phyloP scores from a whole-genome alignment of 148 eudicot genomes.

The Rhododendron simsii region DNA sequence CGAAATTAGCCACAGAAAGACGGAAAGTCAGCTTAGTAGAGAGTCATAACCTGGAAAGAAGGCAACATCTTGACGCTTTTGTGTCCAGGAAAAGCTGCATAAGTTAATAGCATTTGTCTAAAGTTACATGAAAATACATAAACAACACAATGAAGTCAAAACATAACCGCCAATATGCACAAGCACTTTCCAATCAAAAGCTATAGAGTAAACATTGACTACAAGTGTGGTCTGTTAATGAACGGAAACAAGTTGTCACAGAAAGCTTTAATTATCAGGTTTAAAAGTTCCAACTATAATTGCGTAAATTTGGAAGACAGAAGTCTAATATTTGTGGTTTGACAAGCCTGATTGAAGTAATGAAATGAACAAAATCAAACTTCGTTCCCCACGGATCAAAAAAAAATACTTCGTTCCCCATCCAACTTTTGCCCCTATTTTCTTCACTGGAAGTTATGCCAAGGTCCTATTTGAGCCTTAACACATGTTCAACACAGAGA shows the following conservation, averaged over 20 bases:
- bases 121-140: neutral
- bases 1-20: neutral
- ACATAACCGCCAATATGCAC: neutral
- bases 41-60: slow-evolving; percentile 47
- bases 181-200: neutral
- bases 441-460: neutral
- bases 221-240: neutral
- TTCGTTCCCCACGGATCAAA: too few species aligned
- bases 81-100: slow-evolving; percentile 61
- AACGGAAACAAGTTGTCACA: neutral
- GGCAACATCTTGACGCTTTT: slow-evolving; percentile 36
- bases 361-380: too few species aligned
- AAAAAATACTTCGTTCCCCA: too few species aligned
- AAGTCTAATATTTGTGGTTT: neutral
- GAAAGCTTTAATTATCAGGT: neutral
- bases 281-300: neutral
- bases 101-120: neutral
- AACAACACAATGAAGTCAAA: neutral
- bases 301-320: neutral
- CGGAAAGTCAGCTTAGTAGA: neutral
- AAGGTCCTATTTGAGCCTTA: neutral
- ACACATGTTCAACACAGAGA: neutral
- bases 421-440: neutral
- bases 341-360: neutral
- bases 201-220: neutral